A percentile compares a stretch with the other conserved stretches of the same genome.
Conservation (phyloP, 2,329 filamentous ascomycete genomes). For the Penicillium expansum region DNA sequence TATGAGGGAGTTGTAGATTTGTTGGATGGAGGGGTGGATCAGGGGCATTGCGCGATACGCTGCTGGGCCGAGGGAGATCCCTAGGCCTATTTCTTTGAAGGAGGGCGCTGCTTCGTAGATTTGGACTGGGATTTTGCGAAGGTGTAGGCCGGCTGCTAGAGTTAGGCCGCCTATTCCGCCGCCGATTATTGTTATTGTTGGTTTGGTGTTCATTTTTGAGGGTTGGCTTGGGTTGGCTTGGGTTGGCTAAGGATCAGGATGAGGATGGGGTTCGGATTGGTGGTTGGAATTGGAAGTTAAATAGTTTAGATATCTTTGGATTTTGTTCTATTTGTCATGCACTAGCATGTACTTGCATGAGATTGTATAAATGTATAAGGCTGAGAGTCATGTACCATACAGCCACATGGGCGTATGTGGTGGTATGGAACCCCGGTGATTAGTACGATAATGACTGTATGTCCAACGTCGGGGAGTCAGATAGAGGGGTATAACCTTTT, state of each 20-base stretch:
- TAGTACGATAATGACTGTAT: not conserved
- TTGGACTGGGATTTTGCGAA: constrained; percentile 46
- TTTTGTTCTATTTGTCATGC: not conserved
- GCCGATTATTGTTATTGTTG: constrained; percentile 55
- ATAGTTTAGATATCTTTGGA: not conserved
- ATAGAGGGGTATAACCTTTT: not conserved
- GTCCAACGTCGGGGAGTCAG: not conserved
- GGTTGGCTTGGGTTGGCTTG: not conserved
- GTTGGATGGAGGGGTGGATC: constrained; percentile 45
- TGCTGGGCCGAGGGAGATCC: constrained; percentile 57
- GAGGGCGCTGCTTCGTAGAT: constrained; percentile 57
- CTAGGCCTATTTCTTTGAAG: constrained; percentile 60
- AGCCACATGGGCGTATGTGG: not conserved
- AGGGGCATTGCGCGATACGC: constrained; percentile 55
- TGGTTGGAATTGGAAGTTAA: not conserved
- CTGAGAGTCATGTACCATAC: not conserved
- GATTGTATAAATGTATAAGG: not conserved
- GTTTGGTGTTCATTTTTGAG: constrained; percentile 15
- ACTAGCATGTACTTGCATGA: not conserved
- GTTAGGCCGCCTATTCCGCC: constrained; percentile 58
- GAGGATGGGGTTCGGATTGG: too few species aligned
- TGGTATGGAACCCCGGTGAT: not conserved
- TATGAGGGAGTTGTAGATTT: constrained; percentile 33
- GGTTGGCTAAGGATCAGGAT: too few species aligned
- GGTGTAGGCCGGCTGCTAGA: constrained; percentile 53